Evolutionary conservation across 768 basidiomycete genomes (phyloP).

Genomic region (Rhodotorula babjevae): DNA sequence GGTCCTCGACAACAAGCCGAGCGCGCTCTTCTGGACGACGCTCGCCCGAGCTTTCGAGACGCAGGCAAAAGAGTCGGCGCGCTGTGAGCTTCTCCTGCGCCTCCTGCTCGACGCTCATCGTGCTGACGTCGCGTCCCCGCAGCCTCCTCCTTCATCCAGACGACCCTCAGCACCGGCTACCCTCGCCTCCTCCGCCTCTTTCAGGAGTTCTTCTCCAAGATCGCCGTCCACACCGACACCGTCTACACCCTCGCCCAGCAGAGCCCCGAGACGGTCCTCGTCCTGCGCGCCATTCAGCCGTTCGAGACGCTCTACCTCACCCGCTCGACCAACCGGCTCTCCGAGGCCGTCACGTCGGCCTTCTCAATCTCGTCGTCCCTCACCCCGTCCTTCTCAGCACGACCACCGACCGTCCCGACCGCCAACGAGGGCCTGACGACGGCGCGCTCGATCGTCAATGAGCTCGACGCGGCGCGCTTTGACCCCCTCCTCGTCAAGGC

Average conservation of each 20-base stretch:
- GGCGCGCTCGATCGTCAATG: slow-evolving; percentile 74
- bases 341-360: slow-evolving; percentile 71
- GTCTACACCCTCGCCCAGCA: slow-evolving; percentile 77
- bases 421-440: slow-evolving; percentile 70
- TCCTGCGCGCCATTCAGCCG: slow-evolving; percentile 72
- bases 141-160: slow-evolving; percentile 88
- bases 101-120: background rate
- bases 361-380: slow-evolving; percentile 52
- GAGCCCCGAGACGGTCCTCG: slow-evolving; percentile 89
- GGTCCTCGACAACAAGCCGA: slow-evolving; percentile 86
- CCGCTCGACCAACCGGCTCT: slow-evolving; percentile 73
- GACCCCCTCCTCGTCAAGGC: slow-evolving; percentile 79
- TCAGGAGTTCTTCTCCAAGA: slow-evolving; percentile 94
- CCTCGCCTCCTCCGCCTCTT: slow-evolving; percentile 82
- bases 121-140: background rate
- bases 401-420: slow-evolving; percentile 46
- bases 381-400: slow-evolving; percentile 62
- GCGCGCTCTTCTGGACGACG: slow-evolving; percentile 82
- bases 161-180: slow-evolving; percentile 79
- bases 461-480: slow-evolving; percentile 85
- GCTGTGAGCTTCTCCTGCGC: slow-evolving; percentile 52
- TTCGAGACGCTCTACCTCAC: slow-evolving; percentile 87
- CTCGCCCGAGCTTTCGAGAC: slow-evolving; percentile 75
- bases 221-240: slow-evolving; percentile 92
- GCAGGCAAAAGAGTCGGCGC: slow-evolving; percentile 70